Percentiles rank a stretch among this genome's conserved stretches.
Evolutionary conservation across 2,329 filamentous ascomycete species (phyloP).

Genomic region (Pyricularia sp.): DNA sequence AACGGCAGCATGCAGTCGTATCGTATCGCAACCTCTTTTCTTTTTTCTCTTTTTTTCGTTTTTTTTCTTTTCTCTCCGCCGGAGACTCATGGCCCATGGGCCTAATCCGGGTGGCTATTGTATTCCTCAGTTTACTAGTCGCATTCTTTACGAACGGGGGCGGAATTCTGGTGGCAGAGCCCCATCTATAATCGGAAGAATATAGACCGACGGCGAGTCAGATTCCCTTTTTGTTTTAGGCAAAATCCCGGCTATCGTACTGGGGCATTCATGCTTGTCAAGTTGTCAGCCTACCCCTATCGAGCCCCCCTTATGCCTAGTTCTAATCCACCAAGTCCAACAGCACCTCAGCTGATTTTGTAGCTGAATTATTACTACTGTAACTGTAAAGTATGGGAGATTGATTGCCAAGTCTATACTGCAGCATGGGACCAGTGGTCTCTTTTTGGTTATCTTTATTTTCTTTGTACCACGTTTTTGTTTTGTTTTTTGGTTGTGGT

Average conservation of each 20-base stretch:
- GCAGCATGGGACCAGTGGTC: background rate
- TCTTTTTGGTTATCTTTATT: background rate
- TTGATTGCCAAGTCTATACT: background rate
- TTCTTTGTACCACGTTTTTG: background rate
- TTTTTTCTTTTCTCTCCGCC: background rate
- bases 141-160: background rate
- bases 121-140: background rate
- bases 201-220: background rate
- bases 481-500: background rate
- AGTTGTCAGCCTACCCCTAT: background rate
- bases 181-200: background rate
- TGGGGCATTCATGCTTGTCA: background rate
- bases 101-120: background rate
- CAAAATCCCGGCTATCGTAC: background rate
- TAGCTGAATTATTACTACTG: background rate
- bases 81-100: background rate
- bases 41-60: too few relatives aligned
- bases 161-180: background rate
- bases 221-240: background rate
- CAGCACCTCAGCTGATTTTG: background rate
- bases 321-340: background rate
- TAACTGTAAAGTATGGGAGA: background rate
- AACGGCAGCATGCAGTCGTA: background rate
- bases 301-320: background rate
- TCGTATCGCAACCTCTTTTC: background rate